Conservation (phyloP, 352 stramenopile genomes). For the Phytophthora crassamura region DNA sequence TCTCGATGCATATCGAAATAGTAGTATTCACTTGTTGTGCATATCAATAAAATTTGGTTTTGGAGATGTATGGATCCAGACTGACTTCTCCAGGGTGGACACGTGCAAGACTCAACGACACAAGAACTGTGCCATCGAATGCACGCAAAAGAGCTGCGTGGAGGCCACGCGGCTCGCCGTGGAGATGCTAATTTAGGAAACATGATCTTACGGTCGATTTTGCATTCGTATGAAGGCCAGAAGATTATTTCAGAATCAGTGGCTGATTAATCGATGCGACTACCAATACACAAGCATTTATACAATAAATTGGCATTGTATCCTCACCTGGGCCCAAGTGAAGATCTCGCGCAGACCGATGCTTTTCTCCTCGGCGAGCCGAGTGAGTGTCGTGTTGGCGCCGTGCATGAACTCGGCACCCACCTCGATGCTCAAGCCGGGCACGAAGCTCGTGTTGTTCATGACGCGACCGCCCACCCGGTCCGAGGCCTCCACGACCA, state of each 20-base stretch:
- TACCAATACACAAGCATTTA: slow-evolving; percentile 20
- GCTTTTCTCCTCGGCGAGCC: slow-evolving; percentile 64
- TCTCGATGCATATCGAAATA: too few species aligned
- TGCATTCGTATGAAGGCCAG: slow-evolving; percentile 91
- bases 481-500: slow-evolving; percentile 77
- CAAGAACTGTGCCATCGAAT: slow-evolving; percentile 85
- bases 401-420: slow-evolving; percentile 81
- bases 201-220: slow-evolving; percentile 70
- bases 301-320: slow-evolving; percentile 1
- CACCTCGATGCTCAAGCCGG: slow-evolving; percentile 76
- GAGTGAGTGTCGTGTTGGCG: slow-evolving; percentile 79
- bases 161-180: slow-evolving; percentile 38
- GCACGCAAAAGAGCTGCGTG: slow-evolving; percentile 45
- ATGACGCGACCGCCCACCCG: slow-evolving; percentile 76
- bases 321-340: slow-evolving; percentile 84
- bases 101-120: slow-evolving; percentile 61
- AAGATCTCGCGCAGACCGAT: slow-evolving; percentile 85
- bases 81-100: slow-evolving; percentile 82
- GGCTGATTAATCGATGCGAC: slow-evolving; percentile 92
- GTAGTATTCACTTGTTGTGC: too few species aligned
- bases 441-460: slow-evolving; percentile 66
- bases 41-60: slow-evolving; percentile 8
- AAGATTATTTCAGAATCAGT: slow-evolving; percentile 82
- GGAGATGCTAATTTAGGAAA: slow-evolving; percentile 89
- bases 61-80: slow-evolving; percentile 84